Evolutionary conservation across 163 green algal genomes (phyloP).

Genomic region (Scenedesmus sp.): DNA sequence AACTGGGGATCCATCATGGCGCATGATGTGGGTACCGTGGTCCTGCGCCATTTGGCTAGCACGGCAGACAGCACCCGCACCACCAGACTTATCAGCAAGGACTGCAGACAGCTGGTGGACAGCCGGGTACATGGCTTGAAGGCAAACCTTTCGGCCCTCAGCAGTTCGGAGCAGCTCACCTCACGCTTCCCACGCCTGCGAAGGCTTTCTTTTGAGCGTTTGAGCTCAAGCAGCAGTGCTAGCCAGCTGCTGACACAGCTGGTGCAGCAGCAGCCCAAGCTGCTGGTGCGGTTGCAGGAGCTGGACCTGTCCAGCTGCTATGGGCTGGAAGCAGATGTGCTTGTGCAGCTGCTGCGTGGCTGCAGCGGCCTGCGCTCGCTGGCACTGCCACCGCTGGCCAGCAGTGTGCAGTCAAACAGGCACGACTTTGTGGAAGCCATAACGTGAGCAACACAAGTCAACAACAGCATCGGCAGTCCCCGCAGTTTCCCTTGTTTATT

Average conservation of each 20-base stretch:
- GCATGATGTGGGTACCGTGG: not conserved
- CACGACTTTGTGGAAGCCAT: constrained; percentile 24
- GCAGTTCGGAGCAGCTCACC: not conserved
- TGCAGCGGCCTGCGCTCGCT: not conserved
- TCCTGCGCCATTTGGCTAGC: constrained; percentile 24
- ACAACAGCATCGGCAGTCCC: not conserved
- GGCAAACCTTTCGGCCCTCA: not conserved
- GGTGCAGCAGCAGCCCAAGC: not conserved
- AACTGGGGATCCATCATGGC: not conserved
- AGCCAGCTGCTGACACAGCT: constrained; percentile 1
- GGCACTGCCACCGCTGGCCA: not conserved
- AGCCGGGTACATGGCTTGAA: not conserved
- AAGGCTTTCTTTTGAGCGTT: constrained; percentile 9
- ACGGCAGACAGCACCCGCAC: not conserved
- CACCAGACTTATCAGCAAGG: constrained; percentile 26
- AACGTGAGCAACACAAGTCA: not conserved
- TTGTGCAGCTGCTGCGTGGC: constrained; percentile 6
- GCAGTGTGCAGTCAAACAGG: not conserved
- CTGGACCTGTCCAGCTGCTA: constrained; percentile 28
- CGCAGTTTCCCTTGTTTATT: not conserved
- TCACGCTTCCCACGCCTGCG: constrained; percentile 1
- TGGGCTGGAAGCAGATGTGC: constrained; percentile 1
- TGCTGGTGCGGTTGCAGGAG: not conserved
- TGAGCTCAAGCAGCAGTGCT: not conserved
- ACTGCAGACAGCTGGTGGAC: constrained; percentile 28